Percentiles rank a stretch among this genome's conserved stretches.
These are phyloP conservation scores for Erigeron philadelphicus DNA, from an alignment of 140 eudicot genomes.

Conservation along the genomic window DNA sequence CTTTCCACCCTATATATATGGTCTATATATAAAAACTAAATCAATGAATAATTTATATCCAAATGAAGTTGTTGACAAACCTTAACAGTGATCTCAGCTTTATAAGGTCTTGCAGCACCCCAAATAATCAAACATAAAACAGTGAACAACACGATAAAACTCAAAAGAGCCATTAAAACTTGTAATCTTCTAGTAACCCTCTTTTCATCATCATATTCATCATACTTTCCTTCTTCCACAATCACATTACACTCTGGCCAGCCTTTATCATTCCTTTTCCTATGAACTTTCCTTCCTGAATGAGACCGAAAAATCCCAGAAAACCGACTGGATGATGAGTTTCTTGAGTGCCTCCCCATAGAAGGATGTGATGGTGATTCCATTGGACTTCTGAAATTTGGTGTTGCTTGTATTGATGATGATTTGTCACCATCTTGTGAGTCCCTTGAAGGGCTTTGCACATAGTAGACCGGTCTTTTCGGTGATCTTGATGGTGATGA, in stretches of 20 bases:
- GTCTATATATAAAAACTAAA: background rate
- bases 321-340: constrained; percentile 89
- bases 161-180: constrained; percentile 55
- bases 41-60: background rate
- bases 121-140: constrained; percentile 85
- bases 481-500: constrained; percentile 98
- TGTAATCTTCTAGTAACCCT: constrained; percentile 57
- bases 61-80: constrained; percentile 32
- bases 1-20: too few relatives aligned
- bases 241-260: constrained; percentile 99
- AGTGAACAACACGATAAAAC: constrained; percentile 64
- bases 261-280: constrained; percentile 91
- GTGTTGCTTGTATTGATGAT: constrained; percentile 87
- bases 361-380: constrained; percentile 99
- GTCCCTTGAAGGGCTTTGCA: constrained; percentile 96
- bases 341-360: constrained; percentile 81
- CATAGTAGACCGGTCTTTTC: constrained; percentile 71
- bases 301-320: constrained; percentile 95
- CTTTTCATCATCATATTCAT: constrained; percentile 67
- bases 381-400: constrained; percentile 69
- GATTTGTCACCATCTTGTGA: constrained; percentile 97
- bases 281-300: constrained; percentile 68
- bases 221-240: constrained; percentile 87
- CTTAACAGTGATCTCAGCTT: constrained; percentile 71
- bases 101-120: constrained; percentile 85